A percentile compares a stretch with the other conserved stretches of the same genome.
Evolutionary conservation across 2,329 filamentous ascomycete genomes (phyloP).

Genomic region (Tolypocladium guangdongense): DNA sequence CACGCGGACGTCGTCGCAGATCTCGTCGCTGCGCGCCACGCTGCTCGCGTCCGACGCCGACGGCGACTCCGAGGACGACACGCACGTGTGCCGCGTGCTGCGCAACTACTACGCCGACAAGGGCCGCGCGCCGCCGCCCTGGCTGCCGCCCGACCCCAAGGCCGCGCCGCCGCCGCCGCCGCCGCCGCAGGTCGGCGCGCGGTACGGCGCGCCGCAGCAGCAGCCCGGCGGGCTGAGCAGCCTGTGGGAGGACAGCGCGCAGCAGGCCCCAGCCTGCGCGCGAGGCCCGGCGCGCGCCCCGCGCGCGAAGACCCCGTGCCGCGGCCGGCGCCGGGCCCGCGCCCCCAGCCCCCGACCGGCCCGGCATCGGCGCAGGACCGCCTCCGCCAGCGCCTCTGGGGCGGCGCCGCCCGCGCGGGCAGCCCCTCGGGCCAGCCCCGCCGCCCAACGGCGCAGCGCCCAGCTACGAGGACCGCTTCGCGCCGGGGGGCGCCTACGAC

Average conservation of each 20-base stretch:
- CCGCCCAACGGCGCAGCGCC: conserved; percentile 8
- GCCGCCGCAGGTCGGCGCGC: conserved; percentile 38
- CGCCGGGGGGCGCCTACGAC: conserved; percentile 35
- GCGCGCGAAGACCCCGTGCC: conserved; percentile 32
- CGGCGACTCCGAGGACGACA: conserved; percentile 77
- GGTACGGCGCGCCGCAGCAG: conserved; percentile 37
- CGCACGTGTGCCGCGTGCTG: conserved; percentile 86
- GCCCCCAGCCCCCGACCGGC: conserved; percentile 23
- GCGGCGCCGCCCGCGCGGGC: conserved; percentile 38
- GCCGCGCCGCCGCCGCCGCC: conserved; percentile 26
- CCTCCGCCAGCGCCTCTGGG: conserved; percentile 70
- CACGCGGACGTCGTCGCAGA: conserved; percentile 53
- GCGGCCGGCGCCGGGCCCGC: conserved; percentile 60
- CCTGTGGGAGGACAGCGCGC: conserved; percentile 42
- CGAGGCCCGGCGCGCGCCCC: too few relatives aligned
- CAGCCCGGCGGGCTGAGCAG: conserved; percentile 36
- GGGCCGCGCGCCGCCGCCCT: conserved; percentile 66
- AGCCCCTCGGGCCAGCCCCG: conserved; percentile 37
- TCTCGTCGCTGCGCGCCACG: conserved; percentile 56
- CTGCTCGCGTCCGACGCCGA: conserved; percentile 56
- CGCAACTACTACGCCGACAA: conserved; percentile 90
- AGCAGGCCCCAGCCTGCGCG: conserved; percentile 31
- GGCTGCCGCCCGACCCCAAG: conserved; percentile 88
- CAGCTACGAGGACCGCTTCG: conserved; percentile 35
- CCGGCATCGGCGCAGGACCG: conserved; percentile 69